These are phyloP conservation scores for Periconia sp. DNA, from an alignment of 2,329 filamentous ascomycete species.

Conservation along the genomic window DNA sequence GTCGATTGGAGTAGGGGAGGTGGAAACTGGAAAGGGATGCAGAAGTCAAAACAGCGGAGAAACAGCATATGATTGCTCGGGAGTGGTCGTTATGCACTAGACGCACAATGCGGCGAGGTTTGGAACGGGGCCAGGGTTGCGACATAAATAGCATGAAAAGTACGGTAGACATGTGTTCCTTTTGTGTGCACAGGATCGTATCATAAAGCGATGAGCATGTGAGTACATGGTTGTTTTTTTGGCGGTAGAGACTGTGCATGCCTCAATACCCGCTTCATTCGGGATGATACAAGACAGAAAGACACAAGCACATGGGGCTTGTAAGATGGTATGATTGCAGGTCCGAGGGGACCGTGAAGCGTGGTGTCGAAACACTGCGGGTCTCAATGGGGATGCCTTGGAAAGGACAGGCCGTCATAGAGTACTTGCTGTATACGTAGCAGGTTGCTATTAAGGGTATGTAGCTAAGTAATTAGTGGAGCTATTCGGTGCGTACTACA, in stretches of 20 bases:
- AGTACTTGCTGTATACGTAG: too few species aligned
- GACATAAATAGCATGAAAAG: not conserved
- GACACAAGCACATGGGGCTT: too few species aligned
- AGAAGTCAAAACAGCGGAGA: slow-evolving; percentile 22
- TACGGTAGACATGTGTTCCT: not conserved
- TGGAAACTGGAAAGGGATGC: slow-evolving; percentile 13
- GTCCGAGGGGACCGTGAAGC: too few species aligned
- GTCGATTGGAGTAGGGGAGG: slow-evolving; percentile 16
- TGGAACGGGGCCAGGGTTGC: not conserved
- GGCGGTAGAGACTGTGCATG: too few species aligned
- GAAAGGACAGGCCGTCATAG: not conserved
- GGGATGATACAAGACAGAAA: too few species aligned
- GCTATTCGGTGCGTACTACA: not conserved
- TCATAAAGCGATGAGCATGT: too few species aligned
- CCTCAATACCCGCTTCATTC: too few species aligned
- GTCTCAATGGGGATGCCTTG: not conserved
- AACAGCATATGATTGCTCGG: slow-evolving; percentile 16
- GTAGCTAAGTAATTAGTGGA: not conserved
- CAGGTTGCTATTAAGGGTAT: not conserved
- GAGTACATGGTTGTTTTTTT: too few species aligned
- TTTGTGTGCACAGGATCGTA: too few species aligned
- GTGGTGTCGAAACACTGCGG: too few species aligned
- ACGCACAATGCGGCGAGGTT: slow-evolving; percentile 1
- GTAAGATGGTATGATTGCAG: too few species aligned
- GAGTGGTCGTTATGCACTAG: slow-evolving; percentile 14